phyloP scores from a whole-genome alignment of 345 rosid genomes.

The Populus pruinosa region DNA sequence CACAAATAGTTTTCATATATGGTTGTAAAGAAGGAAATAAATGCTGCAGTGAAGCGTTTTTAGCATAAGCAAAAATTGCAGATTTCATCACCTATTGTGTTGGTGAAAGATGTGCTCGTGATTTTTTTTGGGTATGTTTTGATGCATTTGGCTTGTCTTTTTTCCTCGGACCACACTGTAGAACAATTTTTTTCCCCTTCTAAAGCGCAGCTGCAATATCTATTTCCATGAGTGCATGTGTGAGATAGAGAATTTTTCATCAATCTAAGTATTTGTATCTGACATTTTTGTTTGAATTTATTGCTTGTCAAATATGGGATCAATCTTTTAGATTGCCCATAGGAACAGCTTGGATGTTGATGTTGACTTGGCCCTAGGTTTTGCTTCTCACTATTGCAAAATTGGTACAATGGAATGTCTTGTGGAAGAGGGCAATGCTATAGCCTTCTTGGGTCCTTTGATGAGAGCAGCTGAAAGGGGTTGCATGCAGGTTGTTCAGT shows the following conservation, averaged over 20 bases:
- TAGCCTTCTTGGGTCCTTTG: conserved; percentile 85
- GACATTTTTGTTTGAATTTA: conserved; percentile 1
- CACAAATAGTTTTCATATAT: neutral
- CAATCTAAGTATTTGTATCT: neutral
- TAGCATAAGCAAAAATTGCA: neutral
- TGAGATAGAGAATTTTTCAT: neutral
- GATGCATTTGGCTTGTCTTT: neutral
- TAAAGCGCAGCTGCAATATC: too few species aligned
- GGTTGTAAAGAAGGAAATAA: neutral
- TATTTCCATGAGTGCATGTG: neutral
- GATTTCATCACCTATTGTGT: neutral
- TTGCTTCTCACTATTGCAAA: conserved; percentile 90
- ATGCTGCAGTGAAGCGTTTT: too few species aligned
- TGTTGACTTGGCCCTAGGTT: conserved; percentile 88
- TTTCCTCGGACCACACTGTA: neutral
- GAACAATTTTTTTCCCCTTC: neutral
- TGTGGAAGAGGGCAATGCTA: conserved; percentile 95
- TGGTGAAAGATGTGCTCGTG: neutral
- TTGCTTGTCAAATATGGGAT: conserved; percentile 6
- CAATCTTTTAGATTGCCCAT: conserved; percentile 70
- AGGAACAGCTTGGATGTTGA: conserved; percentile 97
- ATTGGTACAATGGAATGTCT: conserved; percentile 95
- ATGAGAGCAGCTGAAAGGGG: conserved; percentile 99
- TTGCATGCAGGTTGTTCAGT: conserved; percentile 87
- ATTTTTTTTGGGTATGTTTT: neutral